Base-by-base conservation (phyloP, 345 rosid species). In the Lumnitzera littorea region DNA sequence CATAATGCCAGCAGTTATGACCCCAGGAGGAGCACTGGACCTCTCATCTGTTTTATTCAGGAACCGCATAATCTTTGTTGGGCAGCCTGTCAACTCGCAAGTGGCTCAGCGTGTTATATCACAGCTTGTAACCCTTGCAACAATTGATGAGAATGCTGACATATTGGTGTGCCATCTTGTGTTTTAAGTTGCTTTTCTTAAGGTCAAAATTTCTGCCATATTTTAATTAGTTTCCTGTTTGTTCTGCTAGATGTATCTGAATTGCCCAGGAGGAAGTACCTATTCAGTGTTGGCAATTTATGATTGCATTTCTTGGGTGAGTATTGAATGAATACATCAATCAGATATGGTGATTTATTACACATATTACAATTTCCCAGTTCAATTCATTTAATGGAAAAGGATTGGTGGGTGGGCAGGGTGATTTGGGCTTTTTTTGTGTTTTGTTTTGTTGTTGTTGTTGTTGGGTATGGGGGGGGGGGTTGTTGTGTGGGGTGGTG, bases 301-400 rank as follows among this genome's bases (percentile, higher is more conserved):
- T 75, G 99, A 94, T 69, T 86, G 97, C 83, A 90, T 90, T 91
- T 90, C 90, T 50, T 90, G 91, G 96, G 99, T 90, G 75, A 68
- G 83, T 66, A 36, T 36, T 36, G 11, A 36, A 36, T 36, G 43
- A 9, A 2, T 5, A 36, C 1, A 5, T 36, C 7, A 36, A 9
- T 36, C 11, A 9, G 5, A 29, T 29, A 5, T 36, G 7, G 43
- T 36, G 43, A 36, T 27, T 5, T 27, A 27, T 36, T 36, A 36
- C 43, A 5, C 43, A 36, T 36, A 5, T 36, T 36, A 36, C 11
- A 27, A 9, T 7, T 36, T 36, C 11, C 43, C 43, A 0, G 43
- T 36, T 36, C 43, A 36, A 36, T 36, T 27, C 31, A 5, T 27
- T 27, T 27, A 27, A 27, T 27, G 31, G 5, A 27, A 5, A 27